phyloP scores from a whole-genome alignment of 176 grass and related monocot species.

The Eragrostis nindensis region DNA sequence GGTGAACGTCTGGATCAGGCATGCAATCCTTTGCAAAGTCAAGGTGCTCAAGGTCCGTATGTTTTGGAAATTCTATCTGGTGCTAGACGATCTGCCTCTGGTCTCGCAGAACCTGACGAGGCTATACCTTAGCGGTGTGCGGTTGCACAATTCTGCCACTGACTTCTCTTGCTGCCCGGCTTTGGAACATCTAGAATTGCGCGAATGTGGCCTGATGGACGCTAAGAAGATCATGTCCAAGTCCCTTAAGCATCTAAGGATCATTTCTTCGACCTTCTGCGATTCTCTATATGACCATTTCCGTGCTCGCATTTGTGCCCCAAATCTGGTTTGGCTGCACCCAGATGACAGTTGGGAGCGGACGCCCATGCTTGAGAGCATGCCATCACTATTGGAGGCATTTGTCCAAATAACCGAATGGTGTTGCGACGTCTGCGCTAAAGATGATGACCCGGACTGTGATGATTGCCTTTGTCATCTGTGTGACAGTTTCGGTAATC shows the following conservation, averaged over 20 bases:
- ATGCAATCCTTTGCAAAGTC: no score
- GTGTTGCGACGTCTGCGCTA: not conserved
- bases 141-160: not conserved
- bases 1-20: no score
- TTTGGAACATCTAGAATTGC: slow-evolving; percentile 12
- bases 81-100: no score
- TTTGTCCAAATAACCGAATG: not conserved
- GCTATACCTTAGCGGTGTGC: not conserved
- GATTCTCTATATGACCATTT: not conserved
- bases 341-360: no score
- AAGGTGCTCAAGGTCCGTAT: no score
- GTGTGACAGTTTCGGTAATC: not conserved
- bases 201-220: not conserved
- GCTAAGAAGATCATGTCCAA: not conserved
- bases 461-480: not conserved
- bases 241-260: not conserved
- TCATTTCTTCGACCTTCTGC: not conserved
- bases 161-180: slow-evolving; percentile 22
- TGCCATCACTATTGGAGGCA: not conserved
- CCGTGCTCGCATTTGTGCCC: not conserved
- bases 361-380: slow-evolving; percentile 5
- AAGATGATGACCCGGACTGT: no score
- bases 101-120: no score
- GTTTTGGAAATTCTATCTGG: no score
- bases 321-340: not conserved